A percentile compares a stretch with the other conserved stretches of the same genome.
These are phyloP conservation scores for Castanea mollissima DNA, from an alignment of 306 rosid species.

Conservation along the genomic window DNA sequence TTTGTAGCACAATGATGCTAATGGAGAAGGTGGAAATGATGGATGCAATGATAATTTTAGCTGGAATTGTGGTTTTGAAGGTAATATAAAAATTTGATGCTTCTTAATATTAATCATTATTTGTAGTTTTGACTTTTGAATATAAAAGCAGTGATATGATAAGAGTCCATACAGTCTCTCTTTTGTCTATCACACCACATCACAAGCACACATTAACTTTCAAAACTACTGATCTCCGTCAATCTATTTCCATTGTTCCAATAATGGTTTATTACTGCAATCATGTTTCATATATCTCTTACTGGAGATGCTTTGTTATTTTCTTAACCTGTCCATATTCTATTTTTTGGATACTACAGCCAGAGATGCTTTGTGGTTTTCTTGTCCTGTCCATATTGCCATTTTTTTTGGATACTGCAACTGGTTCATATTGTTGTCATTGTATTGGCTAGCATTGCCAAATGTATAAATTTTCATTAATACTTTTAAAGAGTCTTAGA, in stretches of 20 bases:
- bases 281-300: not conserved
- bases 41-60: constrained; percentile 85
- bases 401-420: not conserved
- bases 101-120: not conserved
- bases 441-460: not conserved
- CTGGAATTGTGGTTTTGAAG: constrained; percentile 98
- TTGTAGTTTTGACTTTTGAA: not conserved
- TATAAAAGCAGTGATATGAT: not conserved
- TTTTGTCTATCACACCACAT: not conserved
- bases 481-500: not conserved
- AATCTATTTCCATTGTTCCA: not conserved
- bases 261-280: not conserved
- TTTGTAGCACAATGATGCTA: constrained; percentile 90
- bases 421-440: not conserved
- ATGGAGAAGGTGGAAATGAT: constrained; percentile 94
- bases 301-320: not conserved
- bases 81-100: constrained; percentile 38
- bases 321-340: not conserved
- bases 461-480: not conserved
- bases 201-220: not conserved
- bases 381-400: not conserved
- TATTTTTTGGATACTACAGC: not conserved
- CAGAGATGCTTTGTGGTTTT: not conserved
- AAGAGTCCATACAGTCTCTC: not conserved
- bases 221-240: not conserved